A percentile compares a stretch with the other conserved stretches of the same genome.
Conservation (phyloP, 345 rosid genomes). For the Triadica sebifera region DNA sequence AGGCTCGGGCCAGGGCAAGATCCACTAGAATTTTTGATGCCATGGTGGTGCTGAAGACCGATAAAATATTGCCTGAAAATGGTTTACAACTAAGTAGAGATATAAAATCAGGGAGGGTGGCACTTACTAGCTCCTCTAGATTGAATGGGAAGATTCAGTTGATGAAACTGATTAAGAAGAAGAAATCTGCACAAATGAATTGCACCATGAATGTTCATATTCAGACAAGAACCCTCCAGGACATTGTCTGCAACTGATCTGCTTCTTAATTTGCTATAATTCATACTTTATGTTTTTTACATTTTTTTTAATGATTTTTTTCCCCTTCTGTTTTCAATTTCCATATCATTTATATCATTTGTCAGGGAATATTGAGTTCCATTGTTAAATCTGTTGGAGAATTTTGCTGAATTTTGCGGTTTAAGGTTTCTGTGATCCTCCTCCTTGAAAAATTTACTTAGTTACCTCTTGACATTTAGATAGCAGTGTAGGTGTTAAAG, state of each 20-base stretch:
- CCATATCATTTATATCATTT: too few relatives aligned
- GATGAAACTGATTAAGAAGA: constrained; percentile 26
- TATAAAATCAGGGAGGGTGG: constrained; percentile 14
- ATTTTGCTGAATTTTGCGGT: too few relatives aligned
- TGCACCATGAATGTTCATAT: constrained; percentile 29
- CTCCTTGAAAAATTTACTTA: too few relatives aligned
- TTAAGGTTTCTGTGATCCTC: too few relatives aligned
- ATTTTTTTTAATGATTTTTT: too few relatives aligned
- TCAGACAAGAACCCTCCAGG: constrained; percentile 12
- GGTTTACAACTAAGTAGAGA: constrained; percentile 8
- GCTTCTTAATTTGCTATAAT: too few relatives aligned
- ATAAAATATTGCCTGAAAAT: background rate
- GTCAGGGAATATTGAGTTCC: too few relatives aligned
- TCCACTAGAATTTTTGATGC: constrained; percentile 23
- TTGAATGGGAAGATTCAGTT: constrained; percentile 23
- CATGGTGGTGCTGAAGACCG: constrained; percentile 8
- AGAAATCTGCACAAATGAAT: constrained; percentile 28
- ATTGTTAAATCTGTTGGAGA: too few relatives aligned
- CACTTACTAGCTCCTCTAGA: constrained; percentile 16
- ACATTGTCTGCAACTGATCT: constrained; percentile 29
- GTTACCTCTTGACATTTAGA: too few relatives aligned
- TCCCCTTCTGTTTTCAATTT: too few relatives aligned
- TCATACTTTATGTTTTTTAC: too few relatives aligned
- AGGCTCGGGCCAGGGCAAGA: constrained; percentile 13
- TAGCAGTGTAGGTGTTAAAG: too few relatives aligned